Percentiles rank a stretch among this genome's conserved stretches.
These are phyloP conservation scores for Inga oerstediana DNA, from an alignment of 306 rosid genomes.

Conservation along the genomic window DNA sequence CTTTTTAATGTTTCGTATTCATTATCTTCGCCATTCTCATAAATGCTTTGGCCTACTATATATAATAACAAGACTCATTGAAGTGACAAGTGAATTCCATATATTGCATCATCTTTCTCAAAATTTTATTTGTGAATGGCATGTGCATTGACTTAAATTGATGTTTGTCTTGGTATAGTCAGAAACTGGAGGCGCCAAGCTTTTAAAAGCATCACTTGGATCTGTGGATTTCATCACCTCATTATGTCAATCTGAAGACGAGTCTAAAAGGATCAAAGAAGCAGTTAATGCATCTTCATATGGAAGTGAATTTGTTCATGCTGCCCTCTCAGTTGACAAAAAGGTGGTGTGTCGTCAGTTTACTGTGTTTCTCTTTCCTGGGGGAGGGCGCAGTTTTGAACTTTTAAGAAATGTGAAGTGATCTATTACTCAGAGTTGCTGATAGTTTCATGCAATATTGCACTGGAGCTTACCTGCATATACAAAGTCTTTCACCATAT, in stretches of 20 bases:
- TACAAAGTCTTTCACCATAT: slow-evolving; percentile 16
- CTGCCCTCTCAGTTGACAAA: slow-evolving; percentile 81
- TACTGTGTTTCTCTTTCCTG: slow-evolving; percentile 13
- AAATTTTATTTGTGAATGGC: slow-evolving; percentile 23
- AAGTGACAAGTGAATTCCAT: not conserved
- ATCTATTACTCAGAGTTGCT: slow-evolving; percentile 15
- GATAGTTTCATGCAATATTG: not conserved
- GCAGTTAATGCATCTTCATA: slow-evolving; percentile 83
- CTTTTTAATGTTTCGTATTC: not conserved
- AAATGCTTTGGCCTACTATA: slow-evolving; percentile 11
- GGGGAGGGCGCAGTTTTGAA: slow-evolving; percentile 22
- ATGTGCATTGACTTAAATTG: slow-evolving; percentile 39
- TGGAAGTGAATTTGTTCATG: slow-evolving; percentile 92
- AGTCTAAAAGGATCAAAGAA: slow-evolving; percentile 72
- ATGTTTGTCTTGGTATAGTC: slow-evolving; percentile 60
- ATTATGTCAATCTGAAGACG: slow-evolving; percentile 69
- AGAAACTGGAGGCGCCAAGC: slow-evolving; percentile 58
- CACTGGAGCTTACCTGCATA: not conserved
- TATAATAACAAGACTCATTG: not conserved
- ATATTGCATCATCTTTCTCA: slow-evolving; percentile 14
- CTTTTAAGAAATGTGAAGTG: slow-evolving; percentile 17
- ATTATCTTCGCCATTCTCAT: slow-evolving; percentile 9
- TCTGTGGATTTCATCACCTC: slow-evolving; percentile 95
- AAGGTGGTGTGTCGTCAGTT: slow-evolving; percentile 56
- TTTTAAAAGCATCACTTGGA: slow-evolving; percentile 85